Evolutionary conservation across 208 protist genomes (phyloP).

Genomic region (Crithidia thermophila): DNA sequence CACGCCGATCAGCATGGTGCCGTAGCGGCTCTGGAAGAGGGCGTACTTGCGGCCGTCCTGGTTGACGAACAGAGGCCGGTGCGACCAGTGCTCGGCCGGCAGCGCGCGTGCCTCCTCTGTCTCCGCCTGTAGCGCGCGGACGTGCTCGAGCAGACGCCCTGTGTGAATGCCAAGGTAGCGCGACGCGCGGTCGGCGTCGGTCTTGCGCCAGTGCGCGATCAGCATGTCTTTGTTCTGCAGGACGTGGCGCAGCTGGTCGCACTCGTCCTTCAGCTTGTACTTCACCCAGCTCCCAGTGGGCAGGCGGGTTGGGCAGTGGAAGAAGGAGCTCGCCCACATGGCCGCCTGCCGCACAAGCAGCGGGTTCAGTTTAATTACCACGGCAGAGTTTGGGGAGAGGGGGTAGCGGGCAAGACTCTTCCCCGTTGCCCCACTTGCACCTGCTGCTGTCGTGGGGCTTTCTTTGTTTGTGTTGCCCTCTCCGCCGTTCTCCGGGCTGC

Average conservation of each 20-base stretch:
- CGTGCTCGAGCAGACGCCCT: slow-evolving; percentile 52
- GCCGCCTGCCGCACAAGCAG: slow-evolving; percentile 53
- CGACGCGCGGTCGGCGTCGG: slow-evolving; percentile 32
- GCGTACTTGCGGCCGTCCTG: slow-evolving; percentile 74
- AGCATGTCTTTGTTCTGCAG: slow-evolving; percentile 84
- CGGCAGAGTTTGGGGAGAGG: slow-evolving; percentile 23
- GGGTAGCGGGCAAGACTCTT: slow-evolving; percentile 1
- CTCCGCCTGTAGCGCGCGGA: slow-evolving; percentile 61
- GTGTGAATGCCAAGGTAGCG: slow-evolving; percentile 66
- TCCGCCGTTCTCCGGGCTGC: not conserved
- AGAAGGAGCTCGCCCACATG: slow-evolving; percentile 75
- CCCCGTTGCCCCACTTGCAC: not conserved
- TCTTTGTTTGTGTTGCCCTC: not conserved
- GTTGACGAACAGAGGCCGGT: slow-evolving; percentile 44
- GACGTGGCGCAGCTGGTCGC: slow-evolving; percentile 64
- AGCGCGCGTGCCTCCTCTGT: slow-evolving; percentile 60
- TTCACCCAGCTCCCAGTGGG: slow-evolving; percentile 63
- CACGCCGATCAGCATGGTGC: slow-evolving; percentile 79
- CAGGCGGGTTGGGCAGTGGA: slow-evolving; percentile 53
- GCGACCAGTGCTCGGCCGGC: slow-evolving; percentile 44
- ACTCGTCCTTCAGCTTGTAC: slow-evolving; percentile 91
- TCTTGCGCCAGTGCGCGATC: slow-evolving; percentile 67
- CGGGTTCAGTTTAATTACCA: slow-evolving; percentile 43
- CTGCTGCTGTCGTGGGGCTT: not conserved
- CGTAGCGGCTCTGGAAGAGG: slow-evolving; percentile 56